Percentiles rank a stretch among this genome's conserved stretches.
phyloP scores from a whole-genome alignment of 2,329 filamentous ascomycete species.

The Dactylellina parvicollis region DNA sequence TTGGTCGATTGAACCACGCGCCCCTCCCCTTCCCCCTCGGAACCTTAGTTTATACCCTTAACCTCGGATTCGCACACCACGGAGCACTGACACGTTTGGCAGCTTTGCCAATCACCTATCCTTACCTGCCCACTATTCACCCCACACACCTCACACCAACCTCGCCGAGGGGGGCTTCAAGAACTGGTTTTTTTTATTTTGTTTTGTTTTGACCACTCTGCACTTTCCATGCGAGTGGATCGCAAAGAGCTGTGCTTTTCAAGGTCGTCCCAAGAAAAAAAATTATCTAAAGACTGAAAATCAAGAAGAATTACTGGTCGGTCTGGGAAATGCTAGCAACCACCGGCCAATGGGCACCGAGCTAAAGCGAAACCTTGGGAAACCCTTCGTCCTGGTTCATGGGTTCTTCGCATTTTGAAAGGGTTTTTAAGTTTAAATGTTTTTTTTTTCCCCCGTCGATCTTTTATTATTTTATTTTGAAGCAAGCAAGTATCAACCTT shows the following conservation, averaged over 20 bases:
- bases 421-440: no score
- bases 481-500: constrained; percentile 39
- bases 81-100: constrained; percentile 32
- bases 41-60: background rate
- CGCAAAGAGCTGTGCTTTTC: no score
- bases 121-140: constrained; percentile 21
- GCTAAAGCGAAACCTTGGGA: constrained; percentile 11
- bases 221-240: constrained; percentile 15
- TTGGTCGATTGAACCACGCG: no score
- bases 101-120: constrained; percentile 34
- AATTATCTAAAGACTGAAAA: background rate
- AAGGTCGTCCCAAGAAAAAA: constrained; percentile 8
- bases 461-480: constrained; percentile 13
- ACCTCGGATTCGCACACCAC: constrained; percentile 15
- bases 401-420: constrained; percentile 21
- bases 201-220: constrained; percentile 12
- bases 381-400: constrained; percentile 45
- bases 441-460: background rate
- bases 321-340: background rate
- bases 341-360: constrained; percentile 13
- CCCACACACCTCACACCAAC: constrained; percentile 22
- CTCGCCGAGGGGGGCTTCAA: constrained; percentile 24
- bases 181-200: background rate
- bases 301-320: constrained; percentile 12
- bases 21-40: constrained; percentile 18